Evolutionary conservation across 2,329 filamentous ascomycete genomes (phyloP).

Genomic region (Penicillium capsulatum): DNA sequence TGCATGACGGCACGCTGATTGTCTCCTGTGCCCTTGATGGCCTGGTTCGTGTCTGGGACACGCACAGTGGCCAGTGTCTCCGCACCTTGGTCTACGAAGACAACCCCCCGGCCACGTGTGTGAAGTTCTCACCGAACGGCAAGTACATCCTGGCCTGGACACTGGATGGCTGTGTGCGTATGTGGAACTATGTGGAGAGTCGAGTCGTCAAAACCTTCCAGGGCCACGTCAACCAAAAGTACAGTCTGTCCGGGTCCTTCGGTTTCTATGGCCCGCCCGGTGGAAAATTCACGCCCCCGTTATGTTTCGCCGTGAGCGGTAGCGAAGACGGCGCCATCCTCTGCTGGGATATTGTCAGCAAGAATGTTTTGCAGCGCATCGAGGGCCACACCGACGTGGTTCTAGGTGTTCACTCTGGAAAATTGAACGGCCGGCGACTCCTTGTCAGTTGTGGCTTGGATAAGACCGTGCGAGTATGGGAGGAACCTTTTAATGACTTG

Average conservation of each 20-base stretch:
- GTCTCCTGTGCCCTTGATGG: constrained; percentile 90
- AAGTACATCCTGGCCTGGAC: constrained; percentile 89
- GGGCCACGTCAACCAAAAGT: constrained; percentile 79
- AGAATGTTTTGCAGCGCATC: constrained; percentile 70
- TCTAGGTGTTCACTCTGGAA: constrained; percentile 57
- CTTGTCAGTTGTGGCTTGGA: constrained; percentile 63
- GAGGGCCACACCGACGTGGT: constrained; percentile 57
- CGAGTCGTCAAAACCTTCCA: constrained; percentile 96
- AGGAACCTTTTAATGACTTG: constrained; percentile 33
- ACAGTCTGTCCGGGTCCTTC: constrained; percentile 80
- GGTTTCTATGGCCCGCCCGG: constrained; percentile 56
- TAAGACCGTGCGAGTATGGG: constrained; percentile 60
- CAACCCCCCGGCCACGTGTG: constrained; percentile 81
- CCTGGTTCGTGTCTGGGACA: constrained; percentile 92
- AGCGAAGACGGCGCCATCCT: constrained; percentile 83
- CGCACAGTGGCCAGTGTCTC: constrained; percentile 87
- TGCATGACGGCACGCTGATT: constrained; percentile 84
- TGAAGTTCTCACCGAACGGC: constrained; percentile 91
- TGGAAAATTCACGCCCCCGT: constrained; percentile 30
- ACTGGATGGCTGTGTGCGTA: constrained; percentile 78
- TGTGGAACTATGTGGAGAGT: constrained; percentile 94
- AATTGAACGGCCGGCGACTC: constrained; percentile 44
- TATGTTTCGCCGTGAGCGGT: constrained; percentile 68
- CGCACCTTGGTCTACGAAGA: constrained; percentile 95
- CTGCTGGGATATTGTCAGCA: constrained; percentile 86